Conservation (phyloP, 352 stramenopile genomes). For the Pythium vanterpoolii region DNA sequence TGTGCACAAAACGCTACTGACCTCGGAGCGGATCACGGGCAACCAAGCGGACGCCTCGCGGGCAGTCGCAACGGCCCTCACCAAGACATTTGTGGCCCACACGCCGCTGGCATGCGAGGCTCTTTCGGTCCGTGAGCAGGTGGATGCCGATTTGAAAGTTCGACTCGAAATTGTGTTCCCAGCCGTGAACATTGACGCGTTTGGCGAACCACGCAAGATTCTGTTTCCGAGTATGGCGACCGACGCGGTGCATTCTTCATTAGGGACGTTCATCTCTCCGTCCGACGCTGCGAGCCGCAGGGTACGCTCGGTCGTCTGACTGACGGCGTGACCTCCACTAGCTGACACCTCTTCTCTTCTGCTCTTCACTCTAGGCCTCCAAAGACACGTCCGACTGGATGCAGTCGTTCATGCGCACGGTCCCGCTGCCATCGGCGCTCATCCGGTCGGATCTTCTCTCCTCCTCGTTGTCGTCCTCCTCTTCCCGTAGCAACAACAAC, state of each 20-base stretch:
- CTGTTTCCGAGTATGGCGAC: conserved; percentile 27
- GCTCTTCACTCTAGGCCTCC: conserved; percentile 11
- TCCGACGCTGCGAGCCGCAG: conserved; percentile 8
- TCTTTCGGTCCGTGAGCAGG: not conserved
- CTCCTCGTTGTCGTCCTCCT: conserved; percentile 5
- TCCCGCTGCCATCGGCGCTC: conserved; percentile 11
- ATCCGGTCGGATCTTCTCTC: not conserved
- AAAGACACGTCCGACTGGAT: conserved; percentile 30
- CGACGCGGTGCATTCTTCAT: conserved; percentile 29
- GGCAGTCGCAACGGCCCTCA: conserved; percentile 16
- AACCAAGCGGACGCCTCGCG: conserved; percentile 16
- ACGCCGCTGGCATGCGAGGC: conserved; percentile 16
- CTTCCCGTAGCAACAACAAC: conserved; percentile 7
- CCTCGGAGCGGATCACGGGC: not conserved
- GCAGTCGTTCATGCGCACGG: conserved; percentile 25
- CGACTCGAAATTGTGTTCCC: conserved; percentile 31
- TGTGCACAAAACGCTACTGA: conserved; percentile 31
- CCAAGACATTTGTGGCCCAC: conserved; percentile 44
- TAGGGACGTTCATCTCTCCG: conserved; percentile 30
- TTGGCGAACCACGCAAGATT: conserved; percentile 27
- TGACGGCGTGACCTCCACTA: too few relatives aligned
- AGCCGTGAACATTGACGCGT: conserved; percentile 22
- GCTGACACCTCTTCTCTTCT: not conserved
- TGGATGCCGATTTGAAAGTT: not conserved
- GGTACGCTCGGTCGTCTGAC: conserved; percentile 11